Evolutionary conservation across 225 moss, liverwort and hornwort genomes (phyloP).

Genomic region (Pseudisothecium myosuroides): DNA sequence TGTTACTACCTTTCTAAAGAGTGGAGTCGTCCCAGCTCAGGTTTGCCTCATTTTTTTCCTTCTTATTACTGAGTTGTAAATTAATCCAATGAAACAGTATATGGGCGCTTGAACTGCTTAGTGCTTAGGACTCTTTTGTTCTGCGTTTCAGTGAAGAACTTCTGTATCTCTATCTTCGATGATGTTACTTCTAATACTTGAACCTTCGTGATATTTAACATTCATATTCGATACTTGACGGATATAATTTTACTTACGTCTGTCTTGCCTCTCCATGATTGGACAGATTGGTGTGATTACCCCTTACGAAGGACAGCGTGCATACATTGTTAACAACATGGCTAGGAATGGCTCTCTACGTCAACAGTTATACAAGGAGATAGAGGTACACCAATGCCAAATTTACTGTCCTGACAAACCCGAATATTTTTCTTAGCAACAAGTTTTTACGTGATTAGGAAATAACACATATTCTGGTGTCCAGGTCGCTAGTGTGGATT

Average conservation of each 20-base stretch:
- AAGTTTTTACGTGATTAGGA: background rate
- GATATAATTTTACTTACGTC: background rate
- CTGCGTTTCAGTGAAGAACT: background rate
- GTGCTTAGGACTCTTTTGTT: background rate
- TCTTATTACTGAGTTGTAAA: background rate
- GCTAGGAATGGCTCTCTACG: constrained; percentile 89
- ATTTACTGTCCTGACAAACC: background rate
- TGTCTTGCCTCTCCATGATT: background rate
- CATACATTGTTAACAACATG: constrained; percentile 99
- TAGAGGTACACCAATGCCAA: constrained; percentile 43
- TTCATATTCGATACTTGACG: background rate
- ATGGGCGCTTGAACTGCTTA: background rate
- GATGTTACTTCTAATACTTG: background rate
- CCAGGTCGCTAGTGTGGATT: constrained; percentile 97
- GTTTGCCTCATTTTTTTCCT: constrained; percentile 4
- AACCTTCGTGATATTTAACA: background rate
- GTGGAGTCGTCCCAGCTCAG: constrained; percentile 97
- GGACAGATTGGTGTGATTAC: constrained; percentile 96
- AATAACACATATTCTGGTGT: background rate
- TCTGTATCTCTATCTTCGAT: background rate
- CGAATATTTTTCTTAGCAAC: background rate
- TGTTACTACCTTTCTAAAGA: constrained; percentile 87
- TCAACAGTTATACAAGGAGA: constrained; percentile 96
- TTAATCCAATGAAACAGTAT: background rate
- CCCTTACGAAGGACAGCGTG: constrained; percentile 97